Percentiles rank a stretch among this genome's conserved stretches.
These are phyloP conservation scores for Aspergillus oerlinghausenensis DNA, from an alignment of 2,329 filamentous ascomycete species.

Conservation along the genomic window DNA sequence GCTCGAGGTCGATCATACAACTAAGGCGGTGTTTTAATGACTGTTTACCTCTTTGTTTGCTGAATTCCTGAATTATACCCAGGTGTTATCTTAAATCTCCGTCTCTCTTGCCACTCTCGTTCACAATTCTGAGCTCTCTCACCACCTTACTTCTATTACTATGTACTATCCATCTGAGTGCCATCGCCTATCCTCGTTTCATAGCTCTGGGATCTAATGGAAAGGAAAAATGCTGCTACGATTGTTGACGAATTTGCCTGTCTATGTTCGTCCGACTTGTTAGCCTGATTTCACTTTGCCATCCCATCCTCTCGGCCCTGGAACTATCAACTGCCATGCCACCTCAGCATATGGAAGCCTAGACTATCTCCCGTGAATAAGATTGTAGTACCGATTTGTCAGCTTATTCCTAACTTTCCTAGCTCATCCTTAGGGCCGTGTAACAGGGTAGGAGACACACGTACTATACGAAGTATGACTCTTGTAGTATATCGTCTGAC, in stretches of 20 bases:
- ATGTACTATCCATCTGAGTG: background rate
- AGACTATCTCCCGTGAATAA: background rate
- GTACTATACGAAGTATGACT: background rate
- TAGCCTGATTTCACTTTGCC: background rate
- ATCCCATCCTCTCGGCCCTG: background rate
- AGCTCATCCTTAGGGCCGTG: background rate
- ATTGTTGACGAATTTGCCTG: background rate
- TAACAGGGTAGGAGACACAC: background rate
- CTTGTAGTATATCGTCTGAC: background rate
- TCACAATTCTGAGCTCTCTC: background rate
- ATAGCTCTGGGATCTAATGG: background rate
- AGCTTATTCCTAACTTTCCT: background rate
- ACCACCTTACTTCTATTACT: constrained; percentile 1
- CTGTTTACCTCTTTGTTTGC: constrained; percentile 22
- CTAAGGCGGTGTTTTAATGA: constrained; percentile 28
- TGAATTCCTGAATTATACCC: constrained; percentile 32
- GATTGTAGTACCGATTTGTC: background rate
- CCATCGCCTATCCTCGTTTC: background rate
- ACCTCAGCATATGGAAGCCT: background rate
- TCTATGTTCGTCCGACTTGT: background rate
- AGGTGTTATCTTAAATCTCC: constrained; percentile 20
- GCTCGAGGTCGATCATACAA: constrained; percentile 24
- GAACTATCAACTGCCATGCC: background rate
- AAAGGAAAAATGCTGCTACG: background rate
- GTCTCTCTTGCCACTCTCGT: constrained; percentile 6